Conservation (phyloP, 306 rosid species). For the Fragaria ananassa region DNA sequence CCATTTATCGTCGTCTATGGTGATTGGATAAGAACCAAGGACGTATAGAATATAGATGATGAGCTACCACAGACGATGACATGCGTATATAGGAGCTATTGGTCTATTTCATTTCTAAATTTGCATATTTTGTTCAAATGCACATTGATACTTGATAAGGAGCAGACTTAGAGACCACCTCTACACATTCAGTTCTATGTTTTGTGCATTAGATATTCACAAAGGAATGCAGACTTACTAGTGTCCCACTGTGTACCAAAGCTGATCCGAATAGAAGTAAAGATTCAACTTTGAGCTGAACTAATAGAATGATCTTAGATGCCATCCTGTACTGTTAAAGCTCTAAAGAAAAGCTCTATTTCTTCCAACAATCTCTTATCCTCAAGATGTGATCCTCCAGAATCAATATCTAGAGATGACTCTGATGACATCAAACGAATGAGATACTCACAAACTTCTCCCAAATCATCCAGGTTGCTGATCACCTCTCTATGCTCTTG, state of each 20-base stretch:
- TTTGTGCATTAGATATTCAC: background rate
- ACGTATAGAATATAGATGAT: too few relatives aligned
- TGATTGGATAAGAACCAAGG: too few relatives aligned
- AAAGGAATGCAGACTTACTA: background rate
- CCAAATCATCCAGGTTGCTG: conserved; percentile 35
- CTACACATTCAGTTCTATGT: background rate
- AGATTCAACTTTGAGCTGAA: background rate
- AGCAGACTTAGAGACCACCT: background rate
- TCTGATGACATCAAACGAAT: conserved; percentile 61
- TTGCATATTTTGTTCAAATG: background rate
- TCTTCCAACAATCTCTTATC: conserved; percentile 49
- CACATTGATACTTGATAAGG: background rate
- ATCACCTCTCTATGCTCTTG: conserved; percentile 34
- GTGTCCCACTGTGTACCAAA: background rate
- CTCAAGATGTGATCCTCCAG: conserved; percentile 32
- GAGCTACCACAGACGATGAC: too few relatives aligned
- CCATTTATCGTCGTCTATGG: too few relatives aligned
- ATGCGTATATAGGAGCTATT: too few relatives aligned
- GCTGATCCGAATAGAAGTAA: background rate
- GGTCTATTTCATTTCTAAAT: too few relatives aligned
- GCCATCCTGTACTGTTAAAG: conserved; percentile 39
- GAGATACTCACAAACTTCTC: conserved; percentile 56
- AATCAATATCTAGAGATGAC: conserved; percentile 32
- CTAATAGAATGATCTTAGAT: conserved; percentile 14
- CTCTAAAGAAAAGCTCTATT: conserved; percentile 59